phyloP scores from a whole-genome alignment of 306 rosid genomes.

The Begonia fuchsioides region DNA sequence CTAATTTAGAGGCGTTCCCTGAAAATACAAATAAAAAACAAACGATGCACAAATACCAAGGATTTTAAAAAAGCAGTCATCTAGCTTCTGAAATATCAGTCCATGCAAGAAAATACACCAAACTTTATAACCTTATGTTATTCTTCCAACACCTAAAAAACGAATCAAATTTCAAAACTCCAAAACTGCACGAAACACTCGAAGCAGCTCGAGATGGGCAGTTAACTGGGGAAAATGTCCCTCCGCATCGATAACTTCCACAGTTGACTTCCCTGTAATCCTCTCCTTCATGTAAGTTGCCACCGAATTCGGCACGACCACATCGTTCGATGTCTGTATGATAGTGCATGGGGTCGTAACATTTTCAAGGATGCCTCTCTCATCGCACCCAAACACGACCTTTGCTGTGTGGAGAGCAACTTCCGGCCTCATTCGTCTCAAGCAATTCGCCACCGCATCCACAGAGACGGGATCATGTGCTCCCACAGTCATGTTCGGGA shows the following conservation, averaged over 20 bases:
- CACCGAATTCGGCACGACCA: constrained; percentile 42
- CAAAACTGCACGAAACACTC: constrained; percentile 34
- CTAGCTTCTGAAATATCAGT: no score
- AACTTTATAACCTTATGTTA: no score
- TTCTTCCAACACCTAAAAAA: no score
- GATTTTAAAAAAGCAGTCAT: no score
- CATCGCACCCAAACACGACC: constrained; percentile 47
- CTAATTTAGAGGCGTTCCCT: no score
- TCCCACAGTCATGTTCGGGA: constrained; percentile 34
- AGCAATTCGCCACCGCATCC: constrained; percentile 28
- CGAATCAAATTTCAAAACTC: constrained; percentile 17
- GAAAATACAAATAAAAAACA: no score
- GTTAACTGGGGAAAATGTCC: constrained; percentile 85
- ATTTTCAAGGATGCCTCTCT: constrained; percentile 47
- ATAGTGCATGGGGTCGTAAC: constrained; percentile 68
- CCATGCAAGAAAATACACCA: no score
- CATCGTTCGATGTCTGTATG: constrained; percentile 39
- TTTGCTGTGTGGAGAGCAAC: constrained; percentile 40
- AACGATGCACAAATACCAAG: no score
- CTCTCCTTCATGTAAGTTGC: constrained; percentile 51
- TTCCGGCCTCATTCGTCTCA: constrained; percentile 37
- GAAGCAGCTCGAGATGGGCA: constrained; percentile 50
- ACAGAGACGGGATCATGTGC: constrained; percentile 38
- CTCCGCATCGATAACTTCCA: constrained; percentile 27
- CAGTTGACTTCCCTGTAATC: constrained; percentile 42